A percentile compares a stretch with the other conserved stretches of the same genome.
phyloP scores from a whole-genome alignment of 1,139 yeast genomes.

The Sugiyamaella sp. region DNA sequence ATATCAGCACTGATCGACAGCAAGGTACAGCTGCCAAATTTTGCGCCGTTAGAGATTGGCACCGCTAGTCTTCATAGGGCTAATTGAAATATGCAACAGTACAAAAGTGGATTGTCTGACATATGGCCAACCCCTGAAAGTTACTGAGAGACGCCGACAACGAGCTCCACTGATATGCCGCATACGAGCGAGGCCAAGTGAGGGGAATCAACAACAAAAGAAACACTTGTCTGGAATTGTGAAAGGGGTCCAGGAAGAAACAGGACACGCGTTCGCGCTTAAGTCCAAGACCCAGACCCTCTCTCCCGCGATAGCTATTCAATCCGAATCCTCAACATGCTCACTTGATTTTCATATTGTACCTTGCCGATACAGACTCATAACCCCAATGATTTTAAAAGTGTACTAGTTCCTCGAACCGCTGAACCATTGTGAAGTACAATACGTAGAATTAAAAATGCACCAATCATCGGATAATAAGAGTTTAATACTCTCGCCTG shows the following conservation, averaged over 20 bases:
- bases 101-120: not conserved
- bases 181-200: not conserved
- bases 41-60: constrained; percentile 16
- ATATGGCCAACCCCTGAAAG: not conserved
- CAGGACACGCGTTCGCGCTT: too few species aligned
- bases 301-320: too few species aligned
- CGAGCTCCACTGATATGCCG: not conserved
- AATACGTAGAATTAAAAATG: not conserved
- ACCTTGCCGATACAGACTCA: too few species aligned
- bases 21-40: constrained; percentile 1
- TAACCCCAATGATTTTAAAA: too few species aligned
- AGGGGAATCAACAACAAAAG: not conserved
- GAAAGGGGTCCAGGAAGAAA: too few species aligned
- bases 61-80: not conserved
- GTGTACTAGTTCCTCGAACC: too few species aligned
- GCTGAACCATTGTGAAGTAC: not conserved
- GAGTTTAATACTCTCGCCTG: not conserved
- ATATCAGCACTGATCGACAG: not conserved
- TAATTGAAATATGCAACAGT: not conserved
- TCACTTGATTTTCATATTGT: too few species aligned
- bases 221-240: too few species aligned
- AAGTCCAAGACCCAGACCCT: too few species aligned
- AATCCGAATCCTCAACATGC: too few species aligned
- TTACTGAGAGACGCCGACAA: not conserved
- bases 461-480: constrained; percentile 1